A percentile compares a stretch with the other conserved stretches of the same genome.
Evolutionary conservation across 495 filamentous ascomycete genomes (phyloP).

Genomic region (Aspergillus olivimuriae): DNA sequence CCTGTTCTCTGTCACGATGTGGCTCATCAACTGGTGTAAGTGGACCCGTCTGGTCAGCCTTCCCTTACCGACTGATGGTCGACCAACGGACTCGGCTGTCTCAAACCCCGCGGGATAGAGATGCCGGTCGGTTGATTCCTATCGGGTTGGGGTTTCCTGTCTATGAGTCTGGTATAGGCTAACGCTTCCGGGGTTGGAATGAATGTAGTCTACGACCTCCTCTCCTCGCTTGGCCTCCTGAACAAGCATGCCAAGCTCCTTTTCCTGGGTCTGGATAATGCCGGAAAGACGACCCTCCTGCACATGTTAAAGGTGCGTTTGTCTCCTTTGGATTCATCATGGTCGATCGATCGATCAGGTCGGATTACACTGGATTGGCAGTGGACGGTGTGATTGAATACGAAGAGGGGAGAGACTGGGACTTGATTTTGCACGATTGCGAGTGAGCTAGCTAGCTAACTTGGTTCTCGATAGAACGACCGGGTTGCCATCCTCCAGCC

Average conservation of each 20-base stretch:
- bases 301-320: constrained; percentile 84
- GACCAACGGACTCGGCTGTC: too few species aligned
- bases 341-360: too few species aligned
- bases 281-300: constrained; percentile 90
- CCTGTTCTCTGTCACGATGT: constrained; percentile 55
- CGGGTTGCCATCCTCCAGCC: constrained; percentile 89
- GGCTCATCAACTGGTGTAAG: constrained; percentile 96
- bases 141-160: not conserved
- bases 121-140: too few species aligned
- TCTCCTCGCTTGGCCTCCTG: constrained; percentile 80
- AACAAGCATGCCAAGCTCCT: constrained; percentile 97
- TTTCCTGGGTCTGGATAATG: constrained; percentile 94
- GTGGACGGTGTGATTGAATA: not conserved
- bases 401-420: too few species aligned
- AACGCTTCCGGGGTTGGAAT: not conserved
- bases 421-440: not conserved
- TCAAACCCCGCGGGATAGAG: too few species aligned
- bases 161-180: not conserved
- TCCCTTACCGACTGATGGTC: too few species aligned
- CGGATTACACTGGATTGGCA: too few species aligned
- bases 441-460: not conserved
- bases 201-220: constrained; percentile 83
- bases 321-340: constrained; percentile 5
- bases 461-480: constrained; percentile 63
- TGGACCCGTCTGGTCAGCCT: too few species aligned